Percentiles rank a stretch among this genome's conserved stretches.
phyloP scores from a whole-genome alignment of 176 grass and related monocot species.

The Pontederia crassipes region DNA sequence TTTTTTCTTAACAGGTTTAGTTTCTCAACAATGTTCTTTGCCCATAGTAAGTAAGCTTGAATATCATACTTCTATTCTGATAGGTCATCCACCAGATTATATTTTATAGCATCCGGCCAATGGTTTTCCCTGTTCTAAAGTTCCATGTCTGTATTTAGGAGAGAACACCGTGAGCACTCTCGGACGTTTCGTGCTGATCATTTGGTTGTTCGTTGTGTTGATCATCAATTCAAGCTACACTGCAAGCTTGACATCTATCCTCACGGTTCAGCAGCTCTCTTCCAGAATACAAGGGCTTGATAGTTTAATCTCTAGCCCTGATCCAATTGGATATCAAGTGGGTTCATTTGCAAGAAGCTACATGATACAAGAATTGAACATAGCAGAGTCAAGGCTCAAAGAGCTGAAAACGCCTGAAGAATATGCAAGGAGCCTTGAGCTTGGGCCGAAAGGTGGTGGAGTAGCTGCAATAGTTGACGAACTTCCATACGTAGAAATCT shows the following conservation, averaged over 20 bases:
- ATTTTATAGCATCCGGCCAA: too few relatives aligned
- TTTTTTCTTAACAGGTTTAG: conserved; percentile 13
- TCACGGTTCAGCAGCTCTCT: conserved; percentile 13
- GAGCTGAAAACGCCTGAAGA: not conserved
- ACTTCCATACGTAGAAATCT: conserved; percentile 9
- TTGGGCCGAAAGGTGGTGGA: conserved; percentile 1
- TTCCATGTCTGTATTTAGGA: conserved; percentile 6
- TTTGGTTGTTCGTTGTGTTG: conserved; percentile 17
- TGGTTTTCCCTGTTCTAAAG: not conserved
- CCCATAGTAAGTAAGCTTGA: conserved; percentile 11
- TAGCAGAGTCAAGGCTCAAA: conserved; percentile 3
- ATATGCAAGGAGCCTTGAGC: conserved; percentile 12
- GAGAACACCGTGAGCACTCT: conserved; percentile 11
- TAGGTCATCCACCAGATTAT: not conserved
- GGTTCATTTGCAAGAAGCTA: conserved; percentile 8
- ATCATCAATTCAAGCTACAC: conserved; percentile 22
- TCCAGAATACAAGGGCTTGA: conserved; percentile 4
- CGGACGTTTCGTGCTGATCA: conserved; percentile 11
- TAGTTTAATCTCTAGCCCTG: conserved; percentile 4
- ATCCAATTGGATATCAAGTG: conserved; percentile 10
- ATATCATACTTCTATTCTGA: not conserved
- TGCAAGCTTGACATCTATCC: conserved; percentile 9
- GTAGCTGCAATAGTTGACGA: conserved; percentile 13
- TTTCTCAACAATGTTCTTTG: conserved; percentile 13
- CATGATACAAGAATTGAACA: conserved; percentile 9